Percentiles rank a stretch among this genome's conserved stretches.
Evolutionary conservation across 192 early-diverging fungal species (phyloP).

Genomic region (Coemansia brasiliensis): DNA sequence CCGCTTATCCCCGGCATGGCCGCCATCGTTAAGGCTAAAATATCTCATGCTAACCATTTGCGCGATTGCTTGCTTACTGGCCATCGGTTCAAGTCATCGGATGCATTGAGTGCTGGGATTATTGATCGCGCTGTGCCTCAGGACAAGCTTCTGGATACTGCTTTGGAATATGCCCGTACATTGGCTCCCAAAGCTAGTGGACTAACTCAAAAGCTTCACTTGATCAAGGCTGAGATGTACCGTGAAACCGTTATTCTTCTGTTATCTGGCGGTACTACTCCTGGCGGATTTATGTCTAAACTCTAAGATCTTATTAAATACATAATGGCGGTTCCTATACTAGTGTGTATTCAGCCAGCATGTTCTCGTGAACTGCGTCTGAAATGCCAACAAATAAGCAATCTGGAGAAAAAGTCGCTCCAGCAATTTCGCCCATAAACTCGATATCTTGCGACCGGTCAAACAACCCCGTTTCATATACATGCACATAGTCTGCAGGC

Average conservation of each 20-base stretch:
- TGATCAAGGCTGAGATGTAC: constrained; percentile 70
- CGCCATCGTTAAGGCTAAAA: constrained; percentile 64
- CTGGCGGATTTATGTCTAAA: constrained; percentile 47
- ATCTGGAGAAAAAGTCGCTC: constrained; percentile 51
- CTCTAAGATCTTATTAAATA: constrained; percentile 17
- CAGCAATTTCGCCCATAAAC: constrained; percentile 53
- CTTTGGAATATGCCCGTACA: constrained; percentile 57
- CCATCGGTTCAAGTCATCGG: constrained; percentile 60
- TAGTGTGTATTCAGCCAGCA: constrained; percentile 29
- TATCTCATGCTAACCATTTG: constrained; percentile 55
- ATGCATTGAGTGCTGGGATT: constrained; percentile 60
- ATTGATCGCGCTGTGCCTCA: constrained; percentile 61
- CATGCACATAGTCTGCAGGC: constrained; percentile 51
- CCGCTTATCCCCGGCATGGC: constrained; percentile 71
- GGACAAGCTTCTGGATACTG: constrained; percentile 55
- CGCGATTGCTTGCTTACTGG: constrained; percentile 66
- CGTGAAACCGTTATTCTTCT: constrained; percentile 53
- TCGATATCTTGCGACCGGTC: constrained; percentile 34
- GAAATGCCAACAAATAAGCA: constrained; percentile 45
- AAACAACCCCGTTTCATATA: constrained; percentile 31
- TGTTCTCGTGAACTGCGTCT: constrained; percentile 37
- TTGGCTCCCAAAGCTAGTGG: constrained; percentile 60
- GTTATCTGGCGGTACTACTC: constrained; percentile 30
- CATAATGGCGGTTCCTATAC: not conserved
- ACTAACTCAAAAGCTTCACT: constrained; percentile 55